These are phyloP conservation scores for Cystoderma amianthinum DNA, from an alignment of 768 basidiomycete species.

Conservation along the genomic window DNA sequence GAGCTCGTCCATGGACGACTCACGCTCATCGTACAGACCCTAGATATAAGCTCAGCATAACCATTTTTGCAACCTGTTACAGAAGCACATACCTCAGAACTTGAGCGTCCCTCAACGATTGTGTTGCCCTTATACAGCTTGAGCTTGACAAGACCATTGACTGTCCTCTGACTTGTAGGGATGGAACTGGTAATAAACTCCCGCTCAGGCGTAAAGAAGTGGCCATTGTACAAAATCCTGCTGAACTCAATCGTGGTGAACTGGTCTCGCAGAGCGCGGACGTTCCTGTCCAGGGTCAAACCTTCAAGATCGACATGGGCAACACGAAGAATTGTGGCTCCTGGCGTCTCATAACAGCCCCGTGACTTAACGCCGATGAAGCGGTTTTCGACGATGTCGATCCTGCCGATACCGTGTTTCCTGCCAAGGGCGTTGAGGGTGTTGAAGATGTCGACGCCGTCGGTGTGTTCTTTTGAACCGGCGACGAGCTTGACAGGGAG, in stretches of 20 bases:
- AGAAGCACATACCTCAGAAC: slow-evolving; percentile 62
- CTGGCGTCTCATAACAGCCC: slow-evolving; percentile 99
- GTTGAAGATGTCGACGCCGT: slow-evolving; percentile 91
- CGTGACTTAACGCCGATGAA: slow-evolving; percentile 99
- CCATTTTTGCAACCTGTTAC: background rate
- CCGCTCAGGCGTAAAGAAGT: slow-evolving; percentile 99
- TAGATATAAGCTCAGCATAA: slow-evolving; percentile 14
- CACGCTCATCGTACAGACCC: slow-evolving; percentile 92
- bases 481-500: slow-evolving; percentile 77
- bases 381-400: slow-evolving; percentile 99
- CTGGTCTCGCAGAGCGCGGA: slow-evolving; percentile 89
- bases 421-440: slow-evolving; percentile 87
- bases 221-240: slow-evolving; percentile 94
- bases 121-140: slow-evolving; percentile 97
- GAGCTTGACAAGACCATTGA: slow-evolving; percentile 87
- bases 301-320: slow-evolving; percentile 98
- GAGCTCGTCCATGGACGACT: slow-evolving; percentile 98
- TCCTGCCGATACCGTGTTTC: slow-evolving; percentile 92
- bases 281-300: slow-evolving; percentile 95
- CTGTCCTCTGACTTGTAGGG: slow-evolving; percentile 91
- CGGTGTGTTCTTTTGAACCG: slow-evolving; percentile 64
- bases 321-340: slow-evolving; percentile 89
- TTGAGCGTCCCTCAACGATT: slow-evolving; percentile 85
- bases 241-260: slow-evolving; percentile 90
- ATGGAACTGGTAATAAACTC: slow-evolving; percentile 91